Evolutionary conservation across 2,329 filamentous ascomycete species (phyloP).

Genomic region (Emergomyces orientalis): DNA sequence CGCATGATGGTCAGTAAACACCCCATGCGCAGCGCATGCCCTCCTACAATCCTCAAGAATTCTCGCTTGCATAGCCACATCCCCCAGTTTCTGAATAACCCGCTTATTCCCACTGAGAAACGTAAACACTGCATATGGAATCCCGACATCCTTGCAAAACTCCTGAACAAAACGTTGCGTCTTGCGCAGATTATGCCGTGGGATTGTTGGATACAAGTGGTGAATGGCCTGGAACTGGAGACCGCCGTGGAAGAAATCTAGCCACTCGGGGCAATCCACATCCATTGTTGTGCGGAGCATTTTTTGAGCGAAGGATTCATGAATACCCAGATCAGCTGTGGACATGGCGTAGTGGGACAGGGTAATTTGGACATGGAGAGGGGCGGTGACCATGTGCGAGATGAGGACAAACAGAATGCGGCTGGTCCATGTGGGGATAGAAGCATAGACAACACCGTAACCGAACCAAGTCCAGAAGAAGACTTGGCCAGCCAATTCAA

Average conservation of each 20-base stretch:
- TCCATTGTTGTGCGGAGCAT: slow-evolving; percentile 94
- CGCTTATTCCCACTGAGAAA: slow-evolving; percentile 71
- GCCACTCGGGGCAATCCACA: slow-evolving; percentile 74
- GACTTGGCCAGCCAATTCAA: slow-evolving; percentile 63
- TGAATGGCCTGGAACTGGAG: slow-evolving; percentile 85
- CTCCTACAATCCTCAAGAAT: slow-evolving; percentile 63
- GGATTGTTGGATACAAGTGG: slow-evolving; percentile 73
- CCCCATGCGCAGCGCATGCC: slow-evolving; percentile 17
- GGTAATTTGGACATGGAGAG: slow-evolving; percentile 81
- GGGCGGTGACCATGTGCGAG: slow-evolving; percentile 70
- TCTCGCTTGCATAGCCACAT: slow-evolving; percentile 64
- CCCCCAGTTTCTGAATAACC: slow-evolving; percentile 62
- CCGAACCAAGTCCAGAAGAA: slow-evolving; percentile 85
- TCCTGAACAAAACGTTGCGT: slow-evolving; percentile 67
- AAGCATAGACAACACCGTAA: slow-evolving; percentile 66
- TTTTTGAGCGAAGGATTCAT: slow-evolving; percentile 79
- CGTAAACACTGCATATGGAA: slow-evolving; percentile 77
- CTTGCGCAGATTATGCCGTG: slow-evolving; percentile 69
- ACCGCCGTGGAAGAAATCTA: slow-evolving; percentile 82
- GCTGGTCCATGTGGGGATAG: slow-evolving; percentile 57
- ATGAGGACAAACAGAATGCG: slow-evolving; percentile 67
- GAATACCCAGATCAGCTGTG: slow-evolving; percentile 69
- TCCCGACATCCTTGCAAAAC: slow-evolving; percentile 73
- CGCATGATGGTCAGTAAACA: slow-evolving; percentile 22
- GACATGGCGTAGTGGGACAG: slow-evolving; percentile 91